Evolutionary conservation across 495 filamentous ascomycete species (phyloP), one percentile per base, ranked within the genome.

Genomic region (Chaetomium tenue): DNA sequence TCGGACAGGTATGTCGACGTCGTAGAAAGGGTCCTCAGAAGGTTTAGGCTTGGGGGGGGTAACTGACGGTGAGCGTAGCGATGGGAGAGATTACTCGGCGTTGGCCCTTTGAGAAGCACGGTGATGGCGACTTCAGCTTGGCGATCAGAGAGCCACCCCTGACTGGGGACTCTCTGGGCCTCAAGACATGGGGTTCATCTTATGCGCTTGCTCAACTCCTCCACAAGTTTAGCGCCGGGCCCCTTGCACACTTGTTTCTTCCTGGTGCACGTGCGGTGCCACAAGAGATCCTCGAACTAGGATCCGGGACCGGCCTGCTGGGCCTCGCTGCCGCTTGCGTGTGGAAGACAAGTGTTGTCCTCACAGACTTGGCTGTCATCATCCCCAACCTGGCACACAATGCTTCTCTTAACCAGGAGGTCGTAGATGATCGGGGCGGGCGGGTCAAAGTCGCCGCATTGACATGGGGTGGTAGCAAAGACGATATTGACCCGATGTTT

Each of bases 121-220:
- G 61, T 3, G 61, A 64, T 6, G 61, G 70, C 1, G 18, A 69
- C 0, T 82, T 90, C 66, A 82, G 88, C 44, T 75, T 95, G 57
- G 78, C 81, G 18, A 84, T 98, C 20, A 84, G 93, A 66, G 94
- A 98, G 70, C 94, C 94, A 0, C 86, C 92, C 2, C 76, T 97
- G 58, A 96, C 90, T 0, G 85, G 88, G 3, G 94, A 97, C 73
- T 88, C 93, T 61, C 83, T 97, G 18, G 94, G 94, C 13, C 83
- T 92, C 70, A 97, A 97, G 71, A 97, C 93, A 0, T 97, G 93
- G 93, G 86, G 89, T 0, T 91, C 91, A 0, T 91, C 91, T 0
- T 94, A 90, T 71, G 83, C 95, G 3, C 87, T 98, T 20, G 89
- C 94, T 0, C 89, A 87, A 66, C 87, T 88, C 15, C 85, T 98